Base-by-base conservation (phyloP, 768 basidiomycete species). In the Lentinus tigrinus region DNA sequence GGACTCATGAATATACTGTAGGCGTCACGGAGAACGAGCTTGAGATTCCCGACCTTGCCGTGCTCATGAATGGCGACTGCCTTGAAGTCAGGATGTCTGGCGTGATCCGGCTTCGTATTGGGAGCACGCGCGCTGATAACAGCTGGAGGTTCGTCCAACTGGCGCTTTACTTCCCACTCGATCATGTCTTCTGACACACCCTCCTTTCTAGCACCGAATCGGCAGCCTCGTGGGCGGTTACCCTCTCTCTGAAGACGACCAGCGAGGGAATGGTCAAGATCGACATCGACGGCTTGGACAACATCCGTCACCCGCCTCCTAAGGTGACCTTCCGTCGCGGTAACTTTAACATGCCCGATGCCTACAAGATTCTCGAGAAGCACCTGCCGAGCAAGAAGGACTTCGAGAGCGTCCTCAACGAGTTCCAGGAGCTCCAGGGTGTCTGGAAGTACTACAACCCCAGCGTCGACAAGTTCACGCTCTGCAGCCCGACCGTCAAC, bases 401-500 rank as follows among this genome's bases (percentile, higher is more conserved):
- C 52, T 54, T 70, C 42, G 51, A 56, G 26, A 64, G 66, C 26
- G 54, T 69, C 37, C 43, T 67, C 34, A 34, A 53, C 23, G 61
- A 65, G 53, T 61, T 72, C 51, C 60, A 61, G 49, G 59, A 43
- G 43, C 67, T 72, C 64, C 66, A 69, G 50, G 70, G 69, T 42
- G 56, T 54, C 28, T 72, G 70, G 70, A 39, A 64, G 39, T 60
- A 56, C 40, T 64, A 60, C 58, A 68, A 61, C 47, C 64, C 65
- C 39, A 64, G 62, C 36, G 56, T 60, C 8, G 46, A 62, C 14
- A 61, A 65, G 17, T 70, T 65, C 63, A 60, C 61, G 23, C 66
- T 73, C 47, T 58, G 65, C 24, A 67, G 67, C 54, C 72, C 72
- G 4, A 64, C 65, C 3, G 71, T 73, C 66, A 72, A 68, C 63